A percentile compares a stretch with the other conserved stretches of the same genome.
phyloP scores from a whole-genome alignment of 1,284 basidiomycete genomes.

The Leccinum fallax region DNA sequence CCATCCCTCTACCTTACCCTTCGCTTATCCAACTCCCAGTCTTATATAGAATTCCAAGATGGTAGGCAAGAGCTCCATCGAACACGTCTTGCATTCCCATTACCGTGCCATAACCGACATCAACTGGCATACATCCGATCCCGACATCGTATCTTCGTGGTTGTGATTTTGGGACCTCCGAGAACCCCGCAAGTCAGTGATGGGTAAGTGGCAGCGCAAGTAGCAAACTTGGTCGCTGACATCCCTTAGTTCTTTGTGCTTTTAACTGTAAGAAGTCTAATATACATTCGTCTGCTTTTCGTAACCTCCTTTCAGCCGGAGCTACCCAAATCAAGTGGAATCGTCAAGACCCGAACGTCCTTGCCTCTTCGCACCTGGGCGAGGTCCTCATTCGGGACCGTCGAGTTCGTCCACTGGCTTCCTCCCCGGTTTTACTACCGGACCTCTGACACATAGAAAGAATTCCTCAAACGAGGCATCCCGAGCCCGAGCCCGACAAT shows the following conservation, averaged over 20 bases:
- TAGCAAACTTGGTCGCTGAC: slow-evolving; percentile 11
- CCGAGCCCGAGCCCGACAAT: slow-evolving; percentile 28
- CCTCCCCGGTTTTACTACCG: not conserved
- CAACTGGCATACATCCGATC: slow-evolving; percentile 90
- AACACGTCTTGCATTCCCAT: slow-evolving; percentile 82
- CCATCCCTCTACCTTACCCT: not conserved
- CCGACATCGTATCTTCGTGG: slow-evolving; percentile 77
- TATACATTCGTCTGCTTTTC: not conserved
- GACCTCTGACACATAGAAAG: slow-evolving; percentile 61
- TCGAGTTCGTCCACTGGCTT: slow-evolving; percentile 50
- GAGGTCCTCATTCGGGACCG: slow-evolving; percentile 88
- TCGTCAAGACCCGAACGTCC: slow-evolving; percentile 77
- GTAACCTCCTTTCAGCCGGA: slow-evolving; percentile 50
- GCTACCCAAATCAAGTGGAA: slow-evolving; percentile 98
- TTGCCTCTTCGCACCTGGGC: slow-evolving; percentile 87
- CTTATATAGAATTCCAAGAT: slow-evolving; percentile 93
- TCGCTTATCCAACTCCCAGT: slow-evolving; percentile 37
- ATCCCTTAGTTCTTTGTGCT: slow-evolving; percentile 59
- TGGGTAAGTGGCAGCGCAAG: slow-evolving; percentile 46
- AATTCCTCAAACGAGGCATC: slow-evolving; percentile 55
- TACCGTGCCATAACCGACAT: slow-evolving; percentile 94
- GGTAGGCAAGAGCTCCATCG: slow-evolving; percentile 72
- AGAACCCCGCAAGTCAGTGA: slow-evolving; percentile 60
- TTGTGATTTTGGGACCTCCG: slow-evolving; percentile 89
- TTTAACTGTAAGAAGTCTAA: slow-evolving; percentile 60